Base-by-base conservation (phyloP, 164 flowering plant species). In the Stephania cephalantha region DNA sequence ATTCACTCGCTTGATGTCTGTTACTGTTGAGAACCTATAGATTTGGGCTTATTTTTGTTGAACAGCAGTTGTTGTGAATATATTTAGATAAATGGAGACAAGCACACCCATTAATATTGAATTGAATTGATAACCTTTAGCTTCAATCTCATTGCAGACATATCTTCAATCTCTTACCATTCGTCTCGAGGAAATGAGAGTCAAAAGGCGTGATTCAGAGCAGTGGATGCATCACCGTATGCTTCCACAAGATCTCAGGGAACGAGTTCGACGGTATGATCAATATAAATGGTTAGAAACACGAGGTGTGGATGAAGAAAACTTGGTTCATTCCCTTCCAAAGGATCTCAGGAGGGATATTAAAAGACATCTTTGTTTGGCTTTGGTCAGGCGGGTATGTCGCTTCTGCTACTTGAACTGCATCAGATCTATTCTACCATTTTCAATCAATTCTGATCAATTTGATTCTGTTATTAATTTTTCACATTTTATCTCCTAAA, bases 181-280 rank as follows among this genome's bases (percentile, higher is more conserved):
- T 74, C 90, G 98, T 20, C 92, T 94, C 63, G 99, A 96, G 75
- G 99, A 96, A 83, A 96, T 96, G 99, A 91, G 98, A 82, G 86
- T 96, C 61, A 96, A 94, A 86, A 91, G 99, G 82, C 97, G 98
- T 72, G 99, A 96, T 79, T 92, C 99, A 70, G 99, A 96, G 79
- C 99, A 96, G 84, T 96, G 99, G 99, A 96, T 96, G 99, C 98
- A 94, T 87, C 98, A 96, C 72, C 97, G 99, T n/a, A 75, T 96
- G 84, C 97, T 96, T 44, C 99, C 99, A 30, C 95, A 80, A 65
- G 97, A 94, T 7, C 97, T 96, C 17, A 88, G 95, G 83, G 97
- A 96, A 79, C 87, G 99, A 6, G 98, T 96, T 42, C 85, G 99
- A 77, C 93, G 98, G 10, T 96, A 94, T 83, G 99, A 96, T 81